Evolutionary conservation across 2,329 filamentous ascomycete genomes (phyloP), one percentile per base, ranked within the genome.

Genomic region (Colletotrichum paranaense): DNA sequence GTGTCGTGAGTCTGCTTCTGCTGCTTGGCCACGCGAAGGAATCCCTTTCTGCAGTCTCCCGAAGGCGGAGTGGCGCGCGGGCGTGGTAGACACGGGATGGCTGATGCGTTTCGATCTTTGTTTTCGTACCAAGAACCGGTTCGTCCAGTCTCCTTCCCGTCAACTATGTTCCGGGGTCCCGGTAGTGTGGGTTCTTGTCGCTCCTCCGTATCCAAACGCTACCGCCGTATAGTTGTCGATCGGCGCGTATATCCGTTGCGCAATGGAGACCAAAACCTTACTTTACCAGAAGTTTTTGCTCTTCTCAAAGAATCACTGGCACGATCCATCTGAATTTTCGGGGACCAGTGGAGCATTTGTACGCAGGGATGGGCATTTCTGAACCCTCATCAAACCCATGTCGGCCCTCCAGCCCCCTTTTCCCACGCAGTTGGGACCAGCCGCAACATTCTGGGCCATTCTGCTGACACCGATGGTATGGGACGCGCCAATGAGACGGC

Each of bases 341-440:
- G 65, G 69, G 65, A 52, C 49, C 24, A 14, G 69, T 68, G 69
- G 65, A 46, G 46, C 65, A 19, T 55, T 58, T 53, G 58, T 63
- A 68, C 52, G 24, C 38, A 72, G 58, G 57, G 58, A 58, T 68
- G 28, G 24, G 2, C n/a, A 62, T 55, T 56, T 30, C 26, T 62
- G 46, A 60, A 63, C 24, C 19, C 22, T 35, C 7, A 16, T n/a
- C 9, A 12, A n/a, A 58, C 38, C 64, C 69, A 58, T 57, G 65
- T 72, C 69, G 32, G 63, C 16, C 53, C 6, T 46, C 30, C 65
- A 62, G 49, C 68, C 69, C 58, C 58, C 58, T 35, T 72, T 46
- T 57, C 30, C 35, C 19, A 57, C 38, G 32, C 16, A 22, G 52
- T 57, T 56, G 52, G 52, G n/a, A 38, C 28, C 38, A 35, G 55